These are phyloP conservation scores for Funneliformis caledonium DNA, from an alignment of 371 early-diverging fungal species.

Conservation along the genomic window DNA sequence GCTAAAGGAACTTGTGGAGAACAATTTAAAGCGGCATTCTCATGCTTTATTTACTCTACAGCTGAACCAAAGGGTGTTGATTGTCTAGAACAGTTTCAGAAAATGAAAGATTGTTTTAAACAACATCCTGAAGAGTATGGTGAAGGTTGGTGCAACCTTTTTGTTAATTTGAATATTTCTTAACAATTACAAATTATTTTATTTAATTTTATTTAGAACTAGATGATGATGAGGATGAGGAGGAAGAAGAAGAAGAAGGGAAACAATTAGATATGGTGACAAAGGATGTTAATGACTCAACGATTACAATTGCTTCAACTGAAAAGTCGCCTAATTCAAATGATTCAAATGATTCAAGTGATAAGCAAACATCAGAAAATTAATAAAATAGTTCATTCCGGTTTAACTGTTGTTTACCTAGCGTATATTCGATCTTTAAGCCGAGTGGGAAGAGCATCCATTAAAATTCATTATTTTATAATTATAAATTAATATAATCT, in stretches of 20 bases:
- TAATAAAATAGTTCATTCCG: not conserved
- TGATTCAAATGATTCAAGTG: not conserved
- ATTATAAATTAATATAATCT: no score
- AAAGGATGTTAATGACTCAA: not conserved
- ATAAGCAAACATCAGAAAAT: not conserved
- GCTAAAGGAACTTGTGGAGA: slow-evolving; percentile 96
- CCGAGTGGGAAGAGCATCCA: no score
- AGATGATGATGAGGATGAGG: not conserved
- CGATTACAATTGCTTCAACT: not conserved
- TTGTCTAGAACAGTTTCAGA: slow-evolving; percentile 81
- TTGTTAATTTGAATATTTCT: not conserved
- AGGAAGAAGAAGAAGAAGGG: not conserved
- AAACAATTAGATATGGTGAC: not conserved
- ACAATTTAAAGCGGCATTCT: slow-evolving; percentile 94
- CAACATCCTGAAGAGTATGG: slow-evolving; percentile 80
- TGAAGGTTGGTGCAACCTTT: slow-evolving; percentile 51
- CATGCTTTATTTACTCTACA: slow-evolving; percentile 92
- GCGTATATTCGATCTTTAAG: no score
- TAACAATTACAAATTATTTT: not conserved
- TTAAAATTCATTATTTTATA: no score
- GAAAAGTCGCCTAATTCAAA: no score
- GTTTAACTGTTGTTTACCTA: no score
- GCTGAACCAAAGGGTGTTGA: slow-evolving; percentile 84
- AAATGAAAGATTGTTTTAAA: slow-evolving; percentile 88
- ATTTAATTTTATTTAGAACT: not conserved